A percentile compares a stretch with the other conserved stretches of the same genome.
Conservation (phyloP, 768 basidiomycete genomes). For the Hirschioporus abietinus region DNA sequence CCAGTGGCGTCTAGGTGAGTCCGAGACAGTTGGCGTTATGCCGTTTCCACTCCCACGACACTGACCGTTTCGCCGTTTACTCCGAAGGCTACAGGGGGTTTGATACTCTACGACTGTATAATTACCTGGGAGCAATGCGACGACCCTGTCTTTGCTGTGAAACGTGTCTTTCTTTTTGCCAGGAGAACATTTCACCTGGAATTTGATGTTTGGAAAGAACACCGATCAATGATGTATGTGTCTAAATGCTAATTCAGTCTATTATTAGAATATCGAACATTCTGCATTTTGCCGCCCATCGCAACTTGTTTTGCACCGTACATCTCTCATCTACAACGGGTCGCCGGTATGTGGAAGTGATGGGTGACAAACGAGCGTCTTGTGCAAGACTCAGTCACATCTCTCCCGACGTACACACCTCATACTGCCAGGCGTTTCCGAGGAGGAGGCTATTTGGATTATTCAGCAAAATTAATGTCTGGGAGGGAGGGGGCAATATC, state of each 20-base stretch:
- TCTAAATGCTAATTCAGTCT: constrained; percentile 1
- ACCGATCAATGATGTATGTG: not conserved
- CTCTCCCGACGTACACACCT: not conserved
- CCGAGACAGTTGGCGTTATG: not conserved
- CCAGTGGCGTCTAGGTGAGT: no score
- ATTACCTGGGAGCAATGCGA: not conserved
- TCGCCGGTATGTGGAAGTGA: not conserved
- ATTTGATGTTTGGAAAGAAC: not conserved
- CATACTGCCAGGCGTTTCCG: not conserved
- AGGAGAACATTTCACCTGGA: not conserved
- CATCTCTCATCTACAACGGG: not conserved
- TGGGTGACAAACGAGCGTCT: not conserved
- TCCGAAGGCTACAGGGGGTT: not conserved
- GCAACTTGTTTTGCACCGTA: not conserved
- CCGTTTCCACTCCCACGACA: no score
- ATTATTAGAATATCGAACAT: not conserved
- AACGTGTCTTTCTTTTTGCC: not conserved
- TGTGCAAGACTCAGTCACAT: not conserved
- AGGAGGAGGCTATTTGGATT: not conserved
- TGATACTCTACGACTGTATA: not conserved
- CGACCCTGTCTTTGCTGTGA: not conserved
- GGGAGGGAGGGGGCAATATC: not conserved
- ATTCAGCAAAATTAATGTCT: not conserved
- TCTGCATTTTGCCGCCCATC: not conserved
- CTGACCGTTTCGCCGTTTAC: not conserved